Evolutionary conservation across 257 asterid genomes (phyloP).

Genomic region (Lavandula angustifolia): DNA sequence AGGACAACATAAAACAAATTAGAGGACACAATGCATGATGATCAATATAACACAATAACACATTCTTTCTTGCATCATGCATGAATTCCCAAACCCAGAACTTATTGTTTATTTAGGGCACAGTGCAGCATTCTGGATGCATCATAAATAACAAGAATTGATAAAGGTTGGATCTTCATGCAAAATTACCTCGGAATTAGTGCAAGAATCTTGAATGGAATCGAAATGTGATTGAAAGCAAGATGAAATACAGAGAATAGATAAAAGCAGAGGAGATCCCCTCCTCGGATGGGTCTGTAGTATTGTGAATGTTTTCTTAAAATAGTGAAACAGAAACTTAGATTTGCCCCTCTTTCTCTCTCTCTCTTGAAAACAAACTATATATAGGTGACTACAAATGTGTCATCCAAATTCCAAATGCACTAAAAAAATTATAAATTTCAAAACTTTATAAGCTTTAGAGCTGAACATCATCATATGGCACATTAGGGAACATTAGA

Average conservation of each 20-base stretch:
- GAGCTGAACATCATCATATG: not conserved
- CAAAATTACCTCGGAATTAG: conserved; percentile 29
- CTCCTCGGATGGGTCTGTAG: not conserved
- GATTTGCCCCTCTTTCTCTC: conserved; percentile 15
- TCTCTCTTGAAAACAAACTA: conserved; percentile 20
- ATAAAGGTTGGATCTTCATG: conserved; percentile 11
- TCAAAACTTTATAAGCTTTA: not conserved
- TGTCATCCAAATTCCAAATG: not conserved
- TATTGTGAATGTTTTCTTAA: conserved; percentile 15
- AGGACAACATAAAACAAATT: not conserved
- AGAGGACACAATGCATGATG: not conserved
- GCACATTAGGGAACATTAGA: not conserved
- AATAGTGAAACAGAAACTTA: conserved; percentile 34
- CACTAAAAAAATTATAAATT: not conserved
- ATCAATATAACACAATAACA: no score
- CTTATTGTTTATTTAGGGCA: no score
- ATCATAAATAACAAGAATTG: not conserved
- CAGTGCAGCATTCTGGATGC: no score
- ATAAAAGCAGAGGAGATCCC: conserved; percentile 6
- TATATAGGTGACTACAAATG: conserved; percentile 6
- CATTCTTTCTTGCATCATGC: no score
- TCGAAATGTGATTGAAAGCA: conserved; percentile 26
- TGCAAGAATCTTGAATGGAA: conserved; percentile 24
- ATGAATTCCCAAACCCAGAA: no score
- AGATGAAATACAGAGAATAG: not conserved